Percentiles rank a stretch among this genome's conserved stretches.
Evolutionary conservation across 2,329 filamentous ascomycete genomes (phyloP).

Genomic region (Neofusicoccum parvum): DNA sequence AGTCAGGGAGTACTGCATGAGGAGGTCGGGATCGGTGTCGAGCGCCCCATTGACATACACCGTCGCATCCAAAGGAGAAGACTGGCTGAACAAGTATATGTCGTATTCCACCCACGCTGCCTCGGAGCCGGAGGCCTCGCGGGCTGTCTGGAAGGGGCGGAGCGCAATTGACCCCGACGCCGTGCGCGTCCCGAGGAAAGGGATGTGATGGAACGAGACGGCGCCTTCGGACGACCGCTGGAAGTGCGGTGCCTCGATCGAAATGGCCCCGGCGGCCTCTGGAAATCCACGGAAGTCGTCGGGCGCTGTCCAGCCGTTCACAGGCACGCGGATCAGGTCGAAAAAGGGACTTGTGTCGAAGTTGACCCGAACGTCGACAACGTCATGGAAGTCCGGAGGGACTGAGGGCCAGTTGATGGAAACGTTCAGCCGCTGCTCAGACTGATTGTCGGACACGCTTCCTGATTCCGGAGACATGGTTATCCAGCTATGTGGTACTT

Average conservation of each 20-base stretch:
- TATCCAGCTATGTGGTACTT: slow-evolving; percentile 8
- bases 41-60: slow-evolving; percentile 43
- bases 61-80: slow-evolving; percentile 24
- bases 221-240: not conserved
- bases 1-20: slow-evolving; percentile 50
- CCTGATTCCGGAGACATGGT: not conserved
- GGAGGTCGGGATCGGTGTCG: slow-evolving; percentile 49
- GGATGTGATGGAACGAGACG: slow-evolving; percentile 14
- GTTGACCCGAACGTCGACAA: slow-evolving; percentile 27
- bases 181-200: slow-evolving; percentile 22
- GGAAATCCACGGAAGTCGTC: slow-evolving; percentile 28
- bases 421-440: slow-evolving; percentile 27
- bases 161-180: slow-evolving; percentile 24
- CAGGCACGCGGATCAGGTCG: slow-evolving; percentile 26
- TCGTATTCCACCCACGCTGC: slow-evolving; percentile 22
- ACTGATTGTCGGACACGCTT: slow-evolving; percentile 7
- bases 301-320: slow-evolving; percentile 26
- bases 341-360: slow-evolving; percentile 25
- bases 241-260: slow-evolving; percentile 29
- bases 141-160: slow-evolving; percentile 13
- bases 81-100: slow-evolving; percentile 27
- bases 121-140: not conserved
- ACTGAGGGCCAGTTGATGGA: slow-evolving; percentile 26
- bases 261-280: slow-evolving; percentile 28
- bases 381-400: slow-evolving; percentile 24